Base-by-base conservation (phyloP, 768 basidiomycete species). In the Clavulina sp. region DNA sequence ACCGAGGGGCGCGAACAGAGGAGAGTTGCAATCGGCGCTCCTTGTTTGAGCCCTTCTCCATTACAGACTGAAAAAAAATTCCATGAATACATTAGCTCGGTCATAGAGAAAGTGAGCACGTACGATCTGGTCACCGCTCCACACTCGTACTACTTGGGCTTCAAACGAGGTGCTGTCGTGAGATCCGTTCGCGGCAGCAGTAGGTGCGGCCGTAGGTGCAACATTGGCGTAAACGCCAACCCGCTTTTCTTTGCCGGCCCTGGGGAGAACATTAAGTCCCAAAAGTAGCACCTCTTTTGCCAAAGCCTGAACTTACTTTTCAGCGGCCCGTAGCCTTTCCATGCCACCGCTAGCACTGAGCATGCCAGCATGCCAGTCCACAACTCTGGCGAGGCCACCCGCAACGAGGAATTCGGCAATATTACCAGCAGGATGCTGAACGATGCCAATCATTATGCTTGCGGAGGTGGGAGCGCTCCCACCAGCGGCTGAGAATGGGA, bases 291-390 rank as follows among this genome's bases (percentile, higher is more conserved):
- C 9, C 48, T 18, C 13, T 1, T 30, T 33, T 51, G 13, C 23
- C n/a, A 43, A 31, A 1, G 21, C 24, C 21, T 19, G 4, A 19
- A 36, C 56, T 46, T 58, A 61, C 63, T 74, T 81, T 66, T 96
- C 92, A 0, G 86, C 87, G 1, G 77, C 75, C 49, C 92, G 79
- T 28, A 96, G 73, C 38, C 78, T 79, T 59, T 92, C 88, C 77
- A 96, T 86, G 3, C 78, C 84, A 36, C 89, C 89, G 49, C 73
- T 70, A 50, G 72, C 75, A 1, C 87, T 78, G 21, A 99, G 76
- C 75, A 97, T 83, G 21, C 92, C 92, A 16, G 93, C 91, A 63
- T 99, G 93, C 92, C 92, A 96, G 62, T 93, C 92, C 53, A 97
- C 81, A 48, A 96, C 74, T 52, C 87, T 81, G 18, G 92, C 93